phyloP scores from a whole-genome alignment of 352 stramenopile genomes.

The Globisporangium okanoganense region DNA sequence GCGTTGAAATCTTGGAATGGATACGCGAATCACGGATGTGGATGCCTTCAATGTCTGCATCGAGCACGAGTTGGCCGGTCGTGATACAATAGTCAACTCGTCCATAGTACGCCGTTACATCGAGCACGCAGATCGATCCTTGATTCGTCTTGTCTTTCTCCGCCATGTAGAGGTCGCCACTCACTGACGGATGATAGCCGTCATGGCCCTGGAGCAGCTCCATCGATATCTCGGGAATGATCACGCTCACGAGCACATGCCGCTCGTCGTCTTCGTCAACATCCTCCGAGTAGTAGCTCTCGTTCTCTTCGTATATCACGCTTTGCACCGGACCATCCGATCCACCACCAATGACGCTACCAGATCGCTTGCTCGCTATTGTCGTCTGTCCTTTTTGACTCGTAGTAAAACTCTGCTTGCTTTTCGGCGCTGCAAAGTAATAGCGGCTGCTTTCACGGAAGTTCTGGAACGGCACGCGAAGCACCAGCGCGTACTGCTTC shows the following conservation, averaged over 20 bases:
- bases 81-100: slow-evolving; percentile 52
- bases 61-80: slow-evolving; percentile 38
- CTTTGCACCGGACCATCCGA: slow-evolving; percentile 14
- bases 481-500: slow-evolving; percentile 77
- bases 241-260: slow-evolving; percentile 49
- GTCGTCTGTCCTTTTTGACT: neutral
- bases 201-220: slow-evolving; percentile 73
- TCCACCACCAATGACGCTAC: slow-evolving; percentile 5
- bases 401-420: slow-evolving; percentile 1
- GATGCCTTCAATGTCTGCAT: slow-evolving; percentile 53
- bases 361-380: slow-evolving; percentile 3
- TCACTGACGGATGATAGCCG: slow-evolving; percentile 75
- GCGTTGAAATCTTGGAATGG: slow-evolving; percentile 46
- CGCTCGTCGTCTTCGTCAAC: slow-evolving; percentile 43
- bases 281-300: slow-evolving; percentile 16
- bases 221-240: slow-evolving; percentile 73
- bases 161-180: slow-evolving; percentile 73
- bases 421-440: slow-evolving; percentile 16
- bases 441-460: slow-evolving; percentile 62
- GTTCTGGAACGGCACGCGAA: slow-evolving; percentile 74
- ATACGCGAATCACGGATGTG: slow-evolving; percentile 66
- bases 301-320: slow-evolving; percentile 24
- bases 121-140: slow-evolving; percentile 68
- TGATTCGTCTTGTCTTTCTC: slow-evolving; percentile 57
- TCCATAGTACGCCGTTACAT: slow-evolving; percentile 41